Conservation (phyloP, 192 early-diverging fungal species). For the Gigaspora rosea region DNA sequence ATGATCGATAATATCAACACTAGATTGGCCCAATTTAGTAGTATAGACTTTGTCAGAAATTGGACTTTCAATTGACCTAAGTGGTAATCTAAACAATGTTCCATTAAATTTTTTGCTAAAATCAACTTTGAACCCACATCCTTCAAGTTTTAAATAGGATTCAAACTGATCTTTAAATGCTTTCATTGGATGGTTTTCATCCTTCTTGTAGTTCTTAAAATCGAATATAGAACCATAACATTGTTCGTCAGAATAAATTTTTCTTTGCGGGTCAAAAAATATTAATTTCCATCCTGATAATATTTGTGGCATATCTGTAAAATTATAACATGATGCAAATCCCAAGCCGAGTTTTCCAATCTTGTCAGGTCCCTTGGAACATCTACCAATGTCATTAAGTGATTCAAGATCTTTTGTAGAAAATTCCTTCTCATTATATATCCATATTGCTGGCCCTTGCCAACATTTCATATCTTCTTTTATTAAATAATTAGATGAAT, state of each 20-base stretch:
- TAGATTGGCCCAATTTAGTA: too few relatives aligned
- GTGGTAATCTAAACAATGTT: neutral
- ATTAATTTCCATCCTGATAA: constrained; percentile 36
- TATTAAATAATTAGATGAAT: constrained; percentile 14
- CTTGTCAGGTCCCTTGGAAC: constrained; percentile 28
- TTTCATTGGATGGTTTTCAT: neutral
- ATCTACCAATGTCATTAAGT: constrained; percentile 24
- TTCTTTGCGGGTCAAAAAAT: constrained; percentile 35
- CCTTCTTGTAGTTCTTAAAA: neutral
- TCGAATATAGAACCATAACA: neutral
- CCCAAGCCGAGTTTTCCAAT: constrained; percentile 40
- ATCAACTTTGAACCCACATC: neutral
- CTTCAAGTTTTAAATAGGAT: neutral
- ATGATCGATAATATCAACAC: too few relatives aligned
- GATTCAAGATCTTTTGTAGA: constrained; percentile 25
- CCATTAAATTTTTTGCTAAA: neutral
- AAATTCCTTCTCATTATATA: constrained; percentile 39
- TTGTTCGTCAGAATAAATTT: neutral
- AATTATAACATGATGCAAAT: constrained; percentile 37
- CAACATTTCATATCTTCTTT: constrained; percentile 33
- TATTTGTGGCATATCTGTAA: constrained; percentile 41
- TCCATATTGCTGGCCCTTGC: constrained; percentile 40
- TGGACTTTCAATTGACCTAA: neutral
- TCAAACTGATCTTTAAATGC: neutral
- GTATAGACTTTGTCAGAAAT: neutral